A percentile compares a stretch with the other conserved stretches of the same genome.
Evolutionary conservation across 2,329 filamentous ascomycete species (phyloP).

Genomic region (Leptosphaerulina australis): DNA sequence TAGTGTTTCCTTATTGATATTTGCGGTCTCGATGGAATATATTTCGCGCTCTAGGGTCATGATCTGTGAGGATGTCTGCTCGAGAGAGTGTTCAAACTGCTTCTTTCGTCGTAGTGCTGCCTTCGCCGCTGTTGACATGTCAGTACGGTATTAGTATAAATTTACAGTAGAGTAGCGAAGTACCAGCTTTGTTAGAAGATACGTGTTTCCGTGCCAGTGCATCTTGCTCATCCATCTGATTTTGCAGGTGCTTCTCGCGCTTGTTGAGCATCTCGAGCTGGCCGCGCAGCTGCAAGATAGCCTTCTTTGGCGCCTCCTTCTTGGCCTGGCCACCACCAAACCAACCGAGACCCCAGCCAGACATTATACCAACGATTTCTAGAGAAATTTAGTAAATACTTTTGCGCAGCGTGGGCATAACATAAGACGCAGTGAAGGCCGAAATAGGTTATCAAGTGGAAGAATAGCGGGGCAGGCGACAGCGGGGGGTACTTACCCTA

Average conservation of each 20-base stretch:
- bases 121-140: slow-evolving; percentile 72
- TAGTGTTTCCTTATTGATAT: slow-evolving; percentile 97
- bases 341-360: slow-evolving; percentile 68
- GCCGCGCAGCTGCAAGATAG: slow-evolving; percentile 83
- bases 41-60: slow-evolving; percentile 93
- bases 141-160: slow-evolving; percentile 4
- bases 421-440: slow-evolving; percentile 1
- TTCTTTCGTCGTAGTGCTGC: slow-evolving; percentile 93
- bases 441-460: slow-evolving; percentile 21
- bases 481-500: slow-evolving; percentile 19
- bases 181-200: slow-evolving; percentile 88
- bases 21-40: slow-evolving; percentile 94
- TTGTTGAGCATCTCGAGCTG: slow-evolving; percentile 98
- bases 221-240: slow-evolving; percentile 92
- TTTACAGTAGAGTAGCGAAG: slow-evolving; percentile 39
- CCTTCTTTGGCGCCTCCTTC: slow-evolving; percentile 96
- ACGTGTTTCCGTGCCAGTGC: slow-evolving; percentile 87
- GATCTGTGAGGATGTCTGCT: slow-evolving; percentile 89
- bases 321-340: slow-evolving; percentile 85
- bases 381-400: slow-evolving; percentile 4
- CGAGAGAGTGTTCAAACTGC: slow-evolving; percentile 85
- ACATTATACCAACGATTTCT: slow-evolving; percentile 35
- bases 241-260: slow-evolving; percentile 87
- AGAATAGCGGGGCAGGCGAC: slow-evolving; percentile 29
- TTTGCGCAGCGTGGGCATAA: background rate